Conservation (phyloP, 2,329 filamentous ascomycete genomes). For the Geosmithia putterillii region DNA sequence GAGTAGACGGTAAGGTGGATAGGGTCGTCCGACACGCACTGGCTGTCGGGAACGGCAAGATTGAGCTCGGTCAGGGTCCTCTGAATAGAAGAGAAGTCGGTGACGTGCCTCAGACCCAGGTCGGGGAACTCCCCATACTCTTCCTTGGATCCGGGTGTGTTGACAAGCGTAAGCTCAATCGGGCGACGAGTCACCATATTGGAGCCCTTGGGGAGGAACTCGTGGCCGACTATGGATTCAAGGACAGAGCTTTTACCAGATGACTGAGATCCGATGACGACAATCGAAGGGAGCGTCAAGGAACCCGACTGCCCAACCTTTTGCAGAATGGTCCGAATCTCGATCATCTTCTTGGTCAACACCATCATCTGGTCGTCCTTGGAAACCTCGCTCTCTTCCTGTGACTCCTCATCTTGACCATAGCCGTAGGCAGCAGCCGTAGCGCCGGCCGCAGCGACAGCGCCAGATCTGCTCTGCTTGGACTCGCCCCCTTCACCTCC, state of each 20-base stretch:
- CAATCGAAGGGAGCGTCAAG: constrained; percentile 84
- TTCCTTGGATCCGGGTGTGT: constrained; percentile 73
- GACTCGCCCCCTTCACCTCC: constrained; percentile 34
- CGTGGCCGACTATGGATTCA: constrained; percentile 93
- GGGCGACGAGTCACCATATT: constrained; percentile 97
- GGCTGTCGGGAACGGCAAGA: constrained; percentile 74
- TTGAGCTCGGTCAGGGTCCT: constrained; percentile 92
- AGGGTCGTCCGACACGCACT: constrained; percentile 93
- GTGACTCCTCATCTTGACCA: constrained; percentile 53
- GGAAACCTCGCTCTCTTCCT: constrained; percentile 52
- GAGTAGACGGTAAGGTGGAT: constrained; percentile 95
- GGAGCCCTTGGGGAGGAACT: constrained; percentile 92
- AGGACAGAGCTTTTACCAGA: constrained; percentile 96
- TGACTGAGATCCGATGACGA: constrained; percentile 98
- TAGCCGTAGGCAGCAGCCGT: constrained; percentile 71
- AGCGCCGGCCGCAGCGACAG: constrained; percentile 54
- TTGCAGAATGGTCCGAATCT: constrained; percentile 85
- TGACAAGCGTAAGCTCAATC: constrained; percentile 91
- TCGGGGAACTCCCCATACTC: constrained; percentile 97
- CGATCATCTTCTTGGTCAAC: constrained; percentile 98
- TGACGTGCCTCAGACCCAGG: constrained; percentile 76
- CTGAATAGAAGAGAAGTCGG: constrained; percentile 86
- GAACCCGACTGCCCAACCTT: constrained; percentile 85
- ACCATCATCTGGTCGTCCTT: constrained; percentile 99
- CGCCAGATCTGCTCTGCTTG: constrained; percentile 46